A percentile compares a stretch with the other conserved stretches of the same genome.
Evolutionary conservation across 495 filamentous ascomycete species (phyloP).

Genomic region (Hypoxylon trugodes): DNA sequence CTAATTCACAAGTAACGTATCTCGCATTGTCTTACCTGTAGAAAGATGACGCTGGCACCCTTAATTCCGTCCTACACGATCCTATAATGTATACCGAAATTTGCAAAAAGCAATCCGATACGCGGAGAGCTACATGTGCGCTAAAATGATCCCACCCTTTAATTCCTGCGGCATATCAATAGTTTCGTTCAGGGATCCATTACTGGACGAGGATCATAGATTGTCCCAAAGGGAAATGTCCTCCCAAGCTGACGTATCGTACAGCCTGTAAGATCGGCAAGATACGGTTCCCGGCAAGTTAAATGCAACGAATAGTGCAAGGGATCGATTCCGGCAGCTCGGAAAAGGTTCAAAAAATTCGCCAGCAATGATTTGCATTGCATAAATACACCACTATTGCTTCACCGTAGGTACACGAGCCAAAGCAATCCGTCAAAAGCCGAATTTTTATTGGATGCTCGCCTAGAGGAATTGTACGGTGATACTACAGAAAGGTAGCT

Average conservation of each 20-base stretch:
- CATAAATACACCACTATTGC: no score
- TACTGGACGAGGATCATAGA: slow-evolving; percentile 5
- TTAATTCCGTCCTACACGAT: no score
- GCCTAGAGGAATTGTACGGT: no score
- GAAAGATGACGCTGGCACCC: no score
- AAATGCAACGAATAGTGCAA: slow-evolving; percentile 1
- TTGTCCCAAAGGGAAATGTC: background rate
- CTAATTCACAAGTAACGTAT: no score
- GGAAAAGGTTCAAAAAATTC: slow-evolving; percentile 4
- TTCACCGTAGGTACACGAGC: no score
- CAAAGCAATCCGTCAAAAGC: no score
- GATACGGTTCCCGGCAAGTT: no score
- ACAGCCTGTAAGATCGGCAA: background rate
- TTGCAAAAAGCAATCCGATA: background rate
- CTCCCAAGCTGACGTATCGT: background rate
- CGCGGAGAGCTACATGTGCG: background rate
- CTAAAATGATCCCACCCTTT: background rate
- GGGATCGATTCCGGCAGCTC: slow-evolving; percentile 6
- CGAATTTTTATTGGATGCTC: no score
- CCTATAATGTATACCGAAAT: no score
- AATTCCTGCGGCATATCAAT: background rate
- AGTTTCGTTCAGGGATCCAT: background rate
- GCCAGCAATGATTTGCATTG: slow-evolving; percentile 12
- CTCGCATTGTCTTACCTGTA: no score
- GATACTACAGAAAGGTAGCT: no score